phyloP scores from a whole-genome alignment of 75 land plant species.

The Sequoiadendron giganteum region DNA sequence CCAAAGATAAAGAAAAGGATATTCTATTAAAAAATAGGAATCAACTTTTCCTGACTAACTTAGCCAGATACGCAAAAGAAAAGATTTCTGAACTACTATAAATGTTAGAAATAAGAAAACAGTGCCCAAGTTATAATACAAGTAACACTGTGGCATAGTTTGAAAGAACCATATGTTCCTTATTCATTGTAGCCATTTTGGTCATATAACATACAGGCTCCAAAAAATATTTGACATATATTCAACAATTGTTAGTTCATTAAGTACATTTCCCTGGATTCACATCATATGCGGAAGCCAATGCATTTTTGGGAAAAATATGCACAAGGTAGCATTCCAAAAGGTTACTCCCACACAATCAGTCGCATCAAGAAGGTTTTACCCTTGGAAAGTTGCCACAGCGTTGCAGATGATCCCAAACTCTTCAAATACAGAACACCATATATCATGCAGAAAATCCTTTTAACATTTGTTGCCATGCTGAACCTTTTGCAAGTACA shows the following conservation, averaged over 20 bases:
- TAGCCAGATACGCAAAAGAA: neutral
- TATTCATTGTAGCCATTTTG: neutral
- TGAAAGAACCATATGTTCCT: neutral
- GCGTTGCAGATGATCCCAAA: neutral
- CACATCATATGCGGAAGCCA: neutral
- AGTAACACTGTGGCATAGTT: neutral
- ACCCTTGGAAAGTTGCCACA: neutral
- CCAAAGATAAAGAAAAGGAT: neutral
- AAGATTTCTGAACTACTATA: neutral
- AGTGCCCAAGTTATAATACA: neutral
- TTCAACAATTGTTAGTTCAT: conserved; percentile 3
- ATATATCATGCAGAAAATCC: neutral
- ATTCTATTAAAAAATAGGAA: neutral
- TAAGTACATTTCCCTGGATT: conserved; percentile 3
- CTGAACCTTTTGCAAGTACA: neutral
- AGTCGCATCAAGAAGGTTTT: neutral
- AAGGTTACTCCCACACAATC: neutral
- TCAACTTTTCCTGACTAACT: neutral
- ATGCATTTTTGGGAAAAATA: neutral
- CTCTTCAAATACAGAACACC: neutral
- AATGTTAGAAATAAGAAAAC: neutral
- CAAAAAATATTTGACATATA: neutral
- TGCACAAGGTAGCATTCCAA: neutral
- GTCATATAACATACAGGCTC: neutral
- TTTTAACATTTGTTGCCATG: neutral